Percentiles rank a stretch among this genome's conserved stretches.
phyloP scores from a whole-genome alignment of 129 eudicot species.

The Glebionis coronaria region DNA sequence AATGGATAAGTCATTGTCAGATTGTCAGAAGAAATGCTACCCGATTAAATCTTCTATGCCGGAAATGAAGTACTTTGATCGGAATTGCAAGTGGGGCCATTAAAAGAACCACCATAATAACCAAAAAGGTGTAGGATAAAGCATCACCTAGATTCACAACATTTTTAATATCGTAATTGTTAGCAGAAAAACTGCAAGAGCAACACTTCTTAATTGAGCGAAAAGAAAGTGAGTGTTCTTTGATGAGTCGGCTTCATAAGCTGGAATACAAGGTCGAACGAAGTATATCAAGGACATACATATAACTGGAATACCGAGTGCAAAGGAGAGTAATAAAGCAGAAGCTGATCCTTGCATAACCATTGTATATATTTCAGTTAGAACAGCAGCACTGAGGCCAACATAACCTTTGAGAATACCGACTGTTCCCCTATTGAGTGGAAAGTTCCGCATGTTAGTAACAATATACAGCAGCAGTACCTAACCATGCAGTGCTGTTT shows the following conservation, averaged over 20 bases:
- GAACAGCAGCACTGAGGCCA: slow-evolving; percentile 92
- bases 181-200: slow-evolving; percentile 67
- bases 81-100: too few species aligned
- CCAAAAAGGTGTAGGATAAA: too few species aligned
- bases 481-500: too few species aligned
- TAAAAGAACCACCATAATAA: too few species aligned
- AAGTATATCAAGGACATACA: slow-evolving; percentile 70
- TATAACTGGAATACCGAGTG: slow-evolving; percentile 62
- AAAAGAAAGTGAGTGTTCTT: slow-evolving; percentile 68
- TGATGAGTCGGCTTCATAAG: too few species aligned
- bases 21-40: slow-evolving; percentile 42
- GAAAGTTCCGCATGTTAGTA: slow-evolving; percentile 94
- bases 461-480: slow-evolving; percentile 90
- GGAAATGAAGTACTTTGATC: too few species aligned
- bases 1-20: slow-evolving; percentile 38
- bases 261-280: slow-evolving; percentile 73
- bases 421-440: slow-evolving; percentile 83
- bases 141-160: slow-evolving; percentile 28
- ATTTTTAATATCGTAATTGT: slow-evolving; percentile 60
- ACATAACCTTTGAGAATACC: slow-evolving; percentile 89
- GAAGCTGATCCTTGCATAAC: slow-evolving; percentile 61
- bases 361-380: slow-evolving; percentile 69
- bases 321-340: slow-evolving; percentile 43
- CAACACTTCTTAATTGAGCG: slow-evolving; percentile 63
- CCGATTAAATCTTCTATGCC: slow-evolving; percentile 29